A percentile compares a stretch with the other conserved stretches of the same genome.
These are phyloP conservation scores for Xanthoconium stramineum DNA, from an alignment of 768 basidiomycete species.

Conservation along the genomic window DNA sequence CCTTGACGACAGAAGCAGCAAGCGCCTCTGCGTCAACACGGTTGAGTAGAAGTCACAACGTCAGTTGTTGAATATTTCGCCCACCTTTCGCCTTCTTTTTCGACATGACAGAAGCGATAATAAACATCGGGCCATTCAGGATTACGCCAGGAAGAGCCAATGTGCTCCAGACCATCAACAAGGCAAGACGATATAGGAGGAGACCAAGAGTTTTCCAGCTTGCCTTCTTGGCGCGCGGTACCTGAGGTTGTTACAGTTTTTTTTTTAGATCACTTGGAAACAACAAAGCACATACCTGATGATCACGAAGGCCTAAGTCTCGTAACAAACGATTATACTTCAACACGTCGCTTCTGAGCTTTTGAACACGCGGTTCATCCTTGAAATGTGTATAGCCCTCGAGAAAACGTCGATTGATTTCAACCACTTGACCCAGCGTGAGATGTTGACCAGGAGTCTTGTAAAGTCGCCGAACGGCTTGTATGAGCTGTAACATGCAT, in stretches of 20 bases:
- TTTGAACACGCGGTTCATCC: constrained; percentile 84
- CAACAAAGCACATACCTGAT: constrained; percentile 56
- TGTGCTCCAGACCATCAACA: constrained; percentile 77
- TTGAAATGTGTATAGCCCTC: constrained; percentile 93
- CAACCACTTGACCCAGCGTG: constrained; percentile 93
- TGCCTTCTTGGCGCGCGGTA: constrained; percentile 82
- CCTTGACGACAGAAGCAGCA: constrained; percentile 91
- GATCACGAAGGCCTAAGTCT: constrained; percentile 90
- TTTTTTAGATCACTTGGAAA: background rate
- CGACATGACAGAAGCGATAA: constrained; percentile 85
- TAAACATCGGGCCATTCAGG: constrained; percentile 90
- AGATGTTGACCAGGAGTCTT: constrained; percentile 93
- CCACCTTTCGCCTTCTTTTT: constrained; percentile 84
- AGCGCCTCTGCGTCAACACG: constrained; percentile 68
- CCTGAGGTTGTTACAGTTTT: constrained; percentile 39
- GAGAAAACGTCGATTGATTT: constrained; percentile 87
- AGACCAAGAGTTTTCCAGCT: constrained; percentile 85
- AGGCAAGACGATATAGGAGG: constrained; percentile 73
- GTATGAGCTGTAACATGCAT: constrained; percentile 65
- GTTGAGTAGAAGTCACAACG: background rate
- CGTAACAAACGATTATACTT: constrained; percentile 87
- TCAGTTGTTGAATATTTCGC: background rate
- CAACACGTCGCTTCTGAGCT: constrained; percentile 73
- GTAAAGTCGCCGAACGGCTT: constrained; percentile 91
- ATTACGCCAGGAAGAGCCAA: constrained; percentile 89